phyloP scores from a whole-genome alignment of 495 filamentous ascomycete genomes.

The Aspergillus cristatus region DNA sequence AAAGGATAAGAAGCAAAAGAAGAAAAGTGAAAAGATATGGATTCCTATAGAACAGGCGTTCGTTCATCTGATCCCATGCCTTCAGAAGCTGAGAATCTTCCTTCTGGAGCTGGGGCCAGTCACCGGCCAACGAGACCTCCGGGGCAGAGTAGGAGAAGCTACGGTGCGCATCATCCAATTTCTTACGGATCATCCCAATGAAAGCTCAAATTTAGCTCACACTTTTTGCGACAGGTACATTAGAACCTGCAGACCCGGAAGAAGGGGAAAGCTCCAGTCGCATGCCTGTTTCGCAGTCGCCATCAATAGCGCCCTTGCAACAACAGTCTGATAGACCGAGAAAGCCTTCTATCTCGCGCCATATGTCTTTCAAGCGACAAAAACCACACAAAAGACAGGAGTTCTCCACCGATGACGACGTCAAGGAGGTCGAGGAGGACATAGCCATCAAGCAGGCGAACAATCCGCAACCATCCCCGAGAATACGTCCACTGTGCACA shows the following conservation, averaged over 20 bases:
- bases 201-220: slow-evolving; percentile 1
- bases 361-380: slow-evolving; percentile 63
- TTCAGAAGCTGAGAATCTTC: slow-evolving; percentile 8
- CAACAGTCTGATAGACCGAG: slow-evolving; percentile 44
- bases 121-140: slow-evolving; percentile 14
- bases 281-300: slow-evolving; percentile 32
- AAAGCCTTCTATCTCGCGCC: slow-evolving; percentile 61
- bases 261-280: slow-evolving; percentile 25
- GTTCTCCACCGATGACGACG: slow-evolving; percentile 91
- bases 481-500: slow-evolving; percentile 28
- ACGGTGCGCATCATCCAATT: slow-evolving; percentile 25
- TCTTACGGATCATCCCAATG: background rate
- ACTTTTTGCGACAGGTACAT: slow-evolving; percentile 7
- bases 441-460: slow-evolving; percentile 26
- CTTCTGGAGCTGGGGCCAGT: slow-evolving; percentile 4
- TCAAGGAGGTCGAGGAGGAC: slow-evolving; percentile 65
- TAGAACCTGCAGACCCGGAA: slow-evolving; percentile 24
- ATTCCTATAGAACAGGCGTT: no score
- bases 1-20: no score
- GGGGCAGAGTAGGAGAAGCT: slow-evolving; percentile 22
- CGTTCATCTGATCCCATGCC: no score
- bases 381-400: slow-evolving; percentile 72
- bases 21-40: no score
- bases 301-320: slow-evolving; percentile 44
- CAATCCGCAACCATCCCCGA: slow-evolving; percentile 27